Evolutionary conservation across 345 rosid species (phyloP).

Genomic region (Heritiera fomes): DNA sequence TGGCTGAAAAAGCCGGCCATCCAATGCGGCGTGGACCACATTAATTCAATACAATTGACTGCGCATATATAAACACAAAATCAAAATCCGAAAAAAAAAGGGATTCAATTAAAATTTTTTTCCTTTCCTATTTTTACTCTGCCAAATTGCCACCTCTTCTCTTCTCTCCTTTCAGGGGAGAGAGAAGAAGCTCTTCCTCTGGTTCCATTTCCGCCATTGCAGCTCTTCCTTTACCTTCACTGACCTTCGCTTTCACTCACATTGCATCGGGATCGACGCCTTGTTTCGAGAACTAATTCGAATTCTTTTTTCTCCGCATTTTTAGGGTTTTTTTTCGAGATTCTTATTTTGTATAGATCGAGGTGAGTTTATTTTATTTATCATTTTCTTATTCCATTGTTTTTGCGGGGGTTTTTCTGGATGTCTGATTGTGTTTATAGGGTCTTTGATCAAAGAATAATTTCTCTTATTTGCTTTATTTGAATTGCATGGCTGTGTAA

Average conservation of each 20-base stretch:
- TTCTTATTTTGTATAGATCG: constrained; percentile 25
- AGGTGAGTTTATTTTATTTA: constrained; percentile 22
- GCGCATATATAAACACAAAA: neutral
- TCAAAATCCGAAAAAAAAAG: neutral
- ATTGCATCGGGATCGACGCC: constrained; percentile 26
- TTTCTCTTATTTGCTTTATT: neutral
- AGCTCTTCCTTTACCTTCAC: constrained; percentile 6
- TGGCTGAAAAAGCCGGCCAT: neutral
- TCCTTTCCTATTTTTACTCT: constrained; percentile 13
- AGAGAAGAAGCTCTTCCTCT: constrained; percentile 29
- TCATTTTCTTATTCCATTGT: neutral
- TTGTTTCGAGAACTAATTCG: neutral
- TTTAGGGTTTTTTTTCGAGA: neutral
- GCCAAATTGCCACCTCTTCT: constrained; percentile 23
- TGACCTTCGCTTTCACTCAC: neutral
- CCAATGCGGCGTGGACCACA: neutral
- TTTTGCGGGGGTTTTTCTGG: neutral
- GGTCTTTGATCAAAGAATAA: neutral
- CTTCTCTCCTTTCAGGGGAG: constrained; percentile 34
- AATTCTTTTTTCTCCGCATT: constrained; percentile 15
- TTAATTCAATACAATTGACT: neutral
- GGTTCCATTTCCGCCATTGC: constrained; percentile 18
- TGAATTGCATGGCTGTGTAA: neutral
- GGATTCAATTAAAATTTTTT: neutral
- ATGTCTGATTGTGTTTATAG: neutral